phyloP scores from a whole-genome alignment of 371 early-diverging fungal species.

The Haplosporangium sp. region DNA sequence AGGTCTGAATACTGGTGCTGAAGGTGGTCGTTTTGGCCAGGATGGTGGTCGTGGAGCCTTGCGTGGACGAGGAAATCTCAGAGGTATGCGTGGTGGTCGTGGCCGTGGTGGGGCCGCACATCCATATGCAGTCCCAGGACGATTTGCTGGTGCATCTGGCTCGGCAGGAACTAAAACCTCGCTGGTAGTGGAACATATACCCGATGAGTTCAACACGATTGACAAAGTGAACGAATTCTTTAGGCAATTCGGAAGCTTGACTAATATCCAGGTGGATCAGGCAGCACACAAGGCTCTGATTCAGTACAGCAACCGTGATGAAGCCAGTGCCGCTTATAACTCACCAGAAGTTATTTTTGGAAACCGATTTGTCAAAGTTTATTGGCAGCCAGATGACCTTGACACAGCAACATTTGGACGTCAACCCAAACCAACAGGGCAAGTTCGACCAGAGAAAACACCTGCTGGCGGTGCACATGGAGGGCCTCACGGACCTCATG shows the following conservation, averaged over 20 bases:
- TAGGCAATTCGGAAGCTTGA: slow-evolving; percentile 78
- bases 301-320: slow-evolving; percentile 69
- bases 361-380: slow-evolving; percentile 91
- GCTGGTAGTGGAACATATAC: slow-evolving; percentile 82
- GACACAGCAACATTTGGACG: slow-evolving; percentile 35
- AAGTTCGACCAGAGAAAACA: slow-evolving; percentile 38
- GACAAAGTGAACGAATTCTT: slow-evolving; percentile 80
- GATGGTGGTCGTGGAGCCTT: slow-evolving; percentile 28
- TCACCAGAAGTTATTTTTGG: slow-evolving; percentile 88
- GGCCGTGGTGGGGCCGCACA: slow-evolving; percentile 62
- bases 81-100: slow-evolving; percentile 70
- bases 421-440: slow-evolving; percentile 39
- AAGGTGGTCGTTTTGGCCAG: slow-evolving; percentile 25
- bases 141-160: slow-evolving; percentile 32
- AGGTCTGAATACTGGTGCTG: slow-evolving; percentile 8
- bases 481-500: slow-evolving; percentile 6
- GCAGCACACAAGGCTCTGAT: slow-evolving; percentile 69
- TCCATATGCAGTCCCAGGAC: slow-evolving; percentile 37
- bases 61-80: slow-evolving; percentile 42
- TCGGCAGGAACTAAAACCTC: slow-evolving; percentile 60
- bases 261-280: slow-evolving; percentile 75
- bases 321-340: slow-evolving; percentile 80
- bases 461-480: slow-evolving; percentile 4
- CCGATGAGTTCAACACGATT: slow-evolving; percentile 71
- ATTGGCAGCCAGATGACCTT: slow-evolving; percentile 71